Conservation (phyloP, 2,329 filamentous ascomycete genomes). For the Tolypocladium nubicola region DNA sequence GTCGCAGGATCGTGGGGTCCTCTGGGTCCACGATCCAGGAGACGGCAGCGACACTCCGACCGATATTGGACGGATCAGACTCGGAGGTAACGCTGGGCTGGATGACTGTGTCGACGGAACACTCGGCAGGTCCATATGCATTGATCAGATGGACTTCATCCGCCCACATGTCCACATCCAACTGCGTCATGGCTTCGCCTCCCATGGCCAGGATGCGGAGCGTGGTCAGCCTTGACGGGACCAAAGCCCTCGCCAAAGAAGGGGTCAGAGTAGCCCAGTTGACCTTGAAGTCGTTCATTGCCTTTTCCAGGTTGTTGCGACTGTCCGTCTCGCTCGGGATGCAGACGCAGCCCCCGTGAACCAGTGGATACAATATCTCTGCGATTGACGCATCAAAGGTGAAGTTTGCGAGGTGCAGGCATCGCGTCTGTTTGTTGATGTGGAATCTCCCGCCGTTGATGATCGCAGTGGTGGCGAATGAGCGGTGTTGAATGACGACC, state of each 20-base stretch:
- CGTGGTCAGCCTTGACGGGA: conserved; percentile 1
- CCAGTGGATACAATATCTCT: conserved; percentile 7
- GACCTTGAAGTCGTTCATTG: conserved; percentile 4
- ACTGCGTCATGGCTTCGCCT: conserved; percentile 17
- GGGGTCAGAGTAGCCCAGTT: conserved; percentile 6
- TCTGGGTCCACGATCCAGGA: conserved; percentile 14
- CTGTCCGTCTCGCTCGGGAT: conserved; percentile 8
- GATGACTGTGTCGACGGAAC: conserved; percentile 12
- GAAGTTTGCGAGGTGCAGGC: conserved; percentile 7
- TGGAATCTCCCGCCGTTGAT: background rate
- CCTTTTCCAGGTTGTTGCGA: conserved; percentile 2
- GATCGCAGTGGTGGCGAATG: conserved; percentile 1
- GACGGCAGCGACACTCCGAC: conserved; percentile 1
- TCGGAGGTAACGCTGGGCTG: background rate
- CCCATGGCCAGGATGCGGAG: conserved; percentile 10
- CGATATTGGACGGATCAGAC: conserved; percentile 1
- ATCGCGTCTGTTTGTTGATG: background rate
- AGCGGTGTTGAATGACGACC: conserved; percentile 3
- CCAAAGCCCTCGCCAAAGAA: conserved; percentile 1
- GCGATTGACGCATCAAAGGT: conserved; percentile 9
- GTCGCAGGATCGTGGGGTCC: conserved; percentile 6
- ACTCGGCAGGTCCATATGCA: conserved; percentile 26
- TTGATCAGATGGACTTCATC: conserved; percentile 21
- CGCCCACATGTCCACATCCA: conserved; percentile 10
- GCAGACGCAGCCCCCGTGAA: conserved; percentile 6